phyloP scores from a whole-genome alignment of 2,329 filamentous ascomycete species.

The Rachicladosporium sp. region DNA sequence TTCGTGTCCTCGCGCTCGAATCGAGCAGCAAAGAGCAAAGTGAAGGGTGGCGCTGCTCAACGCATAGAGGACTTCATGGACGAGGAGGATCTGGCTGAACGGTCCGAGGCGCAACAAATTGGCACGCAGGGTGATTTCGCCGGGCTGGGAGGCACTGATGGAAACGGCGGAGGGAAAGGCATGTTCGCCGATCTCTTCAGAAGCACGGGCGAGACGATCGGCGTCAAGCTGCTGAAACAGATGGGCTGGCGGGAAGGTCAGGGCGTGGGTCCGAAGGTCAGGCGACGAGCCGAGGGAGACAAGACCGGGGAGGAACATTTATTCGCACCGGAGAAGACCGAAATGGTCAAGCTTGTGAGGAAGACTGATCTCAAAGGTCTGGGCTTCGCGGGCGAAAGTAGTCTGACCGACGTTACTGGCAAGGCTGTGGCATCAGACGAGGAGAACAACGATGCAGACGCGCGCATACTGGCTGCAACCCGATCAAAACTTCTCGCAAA shows the following conservation, averaged over 20 bases:
- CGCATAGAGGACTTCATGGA: conserved; percentile 94
- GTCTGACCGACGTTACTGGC: conserved; percentile 29
- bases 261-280: conserved; percentile 78
- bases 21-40: conserved; percentile 28
- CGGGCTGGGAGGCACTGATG: conserved; percentile 56
- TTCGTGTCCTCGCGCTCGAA: conserved; percentile 83
- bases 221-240: conserved; percentile 69
- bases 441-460: conserved; percentile 21
- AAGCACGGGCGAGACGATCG: conserved; percentile 69
- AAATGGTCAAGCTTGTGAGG: conserved; percentile 51
- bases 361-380: conserved; percentile 62
- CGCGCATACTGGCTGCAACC: conserved; percentile 18
- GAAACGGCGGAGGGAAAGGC: conserved; percentile 37
- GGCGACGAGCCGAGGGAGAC: conserved; percentile 58
- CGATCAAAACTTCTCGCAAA: conserved; percentile 22
- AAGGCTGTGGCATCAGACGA: conserved; percentile 21
- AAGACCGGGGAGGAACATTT: conserved; percentile 47
- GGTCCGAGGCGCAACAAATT: conserved; percentile 62
- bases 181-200: conserved; percentile 61
- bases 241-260: conserved; percentile 97
- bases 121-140: conserved; percentile 64
- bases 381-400: conserved; percentile 50
- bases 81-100: conserved; percentile 83
- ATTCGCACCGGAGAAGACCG: conserved; percentile 74
- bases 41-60: conserved; percentile 26